Evolutionary conservation across 1,284 basidiomycete species (phyloP).

Genomic region (Moesziomyces parantarcticus): DNA sequence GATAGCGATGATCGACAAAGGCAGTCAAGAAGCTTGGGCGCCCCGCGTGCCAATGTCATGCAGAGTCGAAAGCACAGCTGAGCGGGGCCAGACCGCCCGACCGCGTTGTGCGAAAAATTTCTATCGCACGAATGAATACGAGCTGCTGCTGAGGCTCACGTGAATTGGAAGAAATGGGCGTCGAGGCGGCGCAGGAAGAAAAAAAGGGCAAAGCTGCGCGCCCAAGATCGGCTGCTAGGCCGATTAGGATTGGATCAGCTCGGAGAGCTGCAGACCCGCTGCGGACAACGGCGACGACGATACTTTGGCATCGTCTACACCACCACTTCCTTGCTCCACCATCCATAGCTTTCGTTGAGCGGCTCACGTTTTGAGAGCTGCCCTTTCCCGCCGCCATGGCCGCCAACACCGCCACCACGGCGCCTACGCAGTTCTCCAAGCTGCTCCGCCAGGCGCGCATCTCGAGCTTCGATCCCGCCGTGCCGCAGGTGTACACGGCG

Average conservation of each 20-base stretch:
- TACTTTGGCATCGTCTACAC: background rate
- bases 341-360: background rate
- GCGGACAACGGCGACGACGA: background rate
- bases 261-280: no score
- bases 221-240: background rate
- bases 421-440: constrained; percentile 52
- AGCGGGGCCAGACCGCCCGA: no score
- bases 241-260: no score
- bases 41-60: background rate
- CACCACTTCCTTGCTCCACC: constrained; percentile 2
- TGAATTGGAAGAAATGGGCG: constrained; percentile 29
- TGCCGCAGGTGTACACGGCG: constrained; percentile 60
- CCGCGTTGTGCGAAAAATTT: constrained; percentile 3
- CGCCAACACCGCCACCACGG: constrained; percentile 30
- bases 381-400: constrained; percentile 10
- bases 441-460: constrained; percentile 57
- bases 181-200: constrained; percentile 7
- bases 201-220: constrained; percentile 5
- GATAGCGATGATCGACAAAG: constrained; percentile 38
- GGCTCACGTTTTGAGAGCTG: background rate
- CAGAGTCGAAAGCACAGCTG: no score
- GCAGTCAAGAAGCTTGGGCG: constrained; percentile 5
- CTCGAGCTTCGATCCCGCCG: constrained; percentile 54
- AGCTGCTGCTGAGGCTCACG: constrained; percentile 5
- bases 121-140: constrained; percentile 25